These are phyloP conservation scores for Trichoderma breve DNA, from an alignment of 2,329 filamentous ascomycete species.

Conservation along the genomic window DNA sequence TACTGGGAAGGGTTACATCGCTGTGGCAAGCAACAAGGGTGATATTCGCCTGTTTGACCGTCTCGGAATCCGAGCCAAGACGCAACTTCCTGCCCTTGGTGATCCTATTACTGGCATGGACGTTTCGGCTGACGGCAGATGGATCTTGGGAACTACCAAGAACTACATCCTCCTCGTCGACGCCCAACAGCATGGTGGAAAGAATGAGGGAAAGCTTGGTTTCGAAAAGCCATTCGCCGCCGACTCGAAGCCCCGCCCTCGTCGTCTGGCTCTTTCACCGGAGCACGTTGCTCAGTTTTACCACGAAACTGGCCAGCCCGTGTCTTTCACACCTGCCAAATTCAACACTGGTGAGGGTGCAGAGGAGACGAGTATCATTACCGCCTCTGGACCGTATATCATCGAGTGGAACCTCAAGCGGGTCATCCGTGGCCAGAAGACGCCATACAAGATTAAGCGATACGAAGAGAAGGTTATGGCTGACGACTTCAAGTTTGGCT, in stretches of 20 bases:
- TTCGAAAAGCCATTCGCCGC: slow-evolving; percentile 93
- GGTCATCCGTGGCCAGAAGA: slow-evolving; percentile 74
- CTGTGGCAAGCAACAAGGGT: slow-evolving; percentile 95
- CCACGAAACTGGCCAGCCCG: slow-evolving; percentile 84
- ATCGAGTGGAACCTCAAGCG: slow-evolving; percentile 96
- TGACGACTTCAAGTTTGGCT: slow-evolving; percentile 96
- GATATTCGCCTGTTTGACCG: slow-evolving; percentile 96
- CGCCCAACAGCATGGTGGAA: slow-evolving; percentile 83
- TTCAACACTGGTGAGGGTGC: slow-evolving; percentile 87
- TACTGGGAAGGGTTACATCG: slow-evolving; percentile 94
- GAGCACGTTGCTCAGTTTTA: slow-evolving; percentile 96
- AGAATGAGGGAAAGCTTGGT: slow-evolving; percentile 96
- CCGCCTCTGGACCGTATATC: slow-evolving; percentile 93
- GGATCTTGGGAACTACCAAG: slow-evolving; percentile 89
- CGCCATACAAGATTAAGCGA: slow-evolving; percentile 94
- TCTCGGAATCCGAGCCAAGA: slow-evolving; percentile 95
- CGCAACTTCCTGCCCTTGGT: slow-evolving; percentile 89
- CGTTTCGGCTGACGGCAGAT: slow-evolving; percentile 91
- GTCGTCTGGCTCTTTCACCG: slow-evolving; percentile 82
- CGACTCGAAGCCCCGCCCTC: slow-evolving; percentile 88
- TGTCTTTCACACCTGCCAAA: slow-evolving; percentile 85
- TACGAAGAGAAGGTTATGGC: slow-evolving; percentile 95
- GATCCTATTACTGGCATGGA: slow-evolving; percentile 94
- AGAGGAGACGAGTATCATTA: slow-evolving; percentile 91
- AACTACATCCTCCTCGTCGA: slow-evolving; percentile 96